These are phyloP conservation scores for Quaeritorhiza haematococci DNA, from an alignment of 371 early-diverging fungal genomes.

Conservation along the genomic window DNA sequence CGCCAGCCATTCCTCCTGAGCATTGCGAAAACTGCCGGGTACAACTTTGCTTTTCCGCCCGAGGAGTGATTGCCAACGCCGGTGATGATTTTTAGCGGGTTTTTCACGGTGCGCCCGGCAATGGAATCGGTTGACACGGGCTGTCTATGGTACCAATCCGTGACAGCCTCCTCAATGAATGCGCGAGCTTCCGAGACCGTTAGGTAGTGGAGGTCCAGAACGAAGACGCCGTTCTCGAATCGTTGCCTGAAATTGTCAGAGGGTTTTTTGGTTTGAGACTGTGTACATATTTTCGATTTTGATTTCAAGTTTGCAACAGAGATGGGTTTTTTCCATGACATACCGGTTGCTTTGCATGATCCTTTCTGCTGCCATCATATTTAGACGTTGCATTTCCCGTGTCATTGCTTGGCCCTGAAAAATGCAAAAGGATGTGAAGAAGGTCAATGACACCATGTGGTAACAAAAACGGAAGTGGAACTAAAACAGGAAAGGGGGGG, in stretches of 20 bases:
- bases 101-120: neutral
- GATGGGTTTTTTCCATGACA: neutral
- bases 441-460: no score
- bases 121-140: no score
- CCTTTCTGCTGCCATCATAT: conserved; percentile 4
- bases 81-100: conserved; percentile 12
- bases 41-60: conserved; percentile 11
- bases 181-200: conserved; percentile 12
- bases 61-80: conserved; percentile 13
- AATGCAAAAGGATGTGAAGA: no score
- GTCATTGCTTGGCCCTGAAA: conserved; percentile 4
- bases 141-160: conserved; percentile 9
- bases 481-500: no score
- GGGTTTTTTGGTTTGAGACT: no score
- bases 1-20: conserved; percentile 17
- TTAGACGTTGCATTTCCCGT: conserved; percentile 3
- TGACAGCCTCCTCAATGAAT: conserved; percentile 10
- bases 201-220: conserved; percentile 19
- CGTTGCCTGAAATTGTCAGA: neutral
- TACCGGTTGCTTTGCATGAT: conserved; percentile 13
- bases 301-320: neutral
- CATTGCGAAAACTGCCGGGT: conserved; percentile 13
- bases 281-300: neutral
- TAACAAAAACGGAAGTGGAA: no score
- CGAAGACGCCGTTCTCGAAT: neutral